Percentiles rank a stretch among this genome's conserved stretches.
These are phyloP conservation scores for Hura crepitans DNA, from an alignment of 441 rosid species.

Conservation along the genomic window DNA sequence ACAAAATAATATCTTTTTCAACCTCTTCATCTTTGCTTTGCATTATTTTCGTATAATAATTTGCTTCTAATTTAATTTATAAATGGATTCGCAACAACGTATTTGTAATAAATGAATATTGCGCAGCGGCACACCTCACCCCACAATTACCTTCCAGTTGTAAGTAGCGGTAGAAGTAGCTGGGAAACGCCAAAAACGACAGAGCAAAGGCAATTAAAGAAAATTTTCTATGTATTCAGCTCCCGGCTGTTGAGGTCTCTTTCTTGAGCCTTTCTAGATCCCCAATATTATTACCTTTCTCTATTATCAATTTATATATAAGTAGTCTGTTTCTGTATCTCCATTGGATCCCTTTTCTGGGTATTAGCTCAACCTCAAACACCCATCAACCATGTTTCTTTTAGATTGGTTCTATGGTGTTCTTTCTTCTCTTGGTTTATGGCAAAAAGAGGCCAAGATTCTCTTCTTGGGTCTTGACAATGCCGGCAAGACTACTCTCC, in stretches of 20 bases:
- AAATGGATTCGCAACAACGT: too few relatives aligned
- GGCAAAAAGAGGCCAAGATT: conserved; percentile 94
- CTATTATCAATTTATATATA: background rate
- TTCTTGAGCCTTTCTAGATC: conserved; percentile 16
- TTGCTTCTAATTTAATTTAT: too few relatives aligned
- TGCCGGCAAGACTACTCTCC: conserved; percentile 88
- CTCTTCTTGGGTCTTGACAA: conserved; percentile 82
- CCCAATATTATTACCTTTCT: background rate
- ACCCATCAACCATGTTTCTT: conserved; percentile 50
- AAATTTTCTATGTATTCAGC: background rate
- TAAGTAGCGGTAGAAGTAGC: background rate
- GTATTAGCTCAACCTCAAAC: background rate
- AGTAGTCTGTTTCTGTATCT: background rate
- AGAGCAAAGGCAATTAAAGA: background rate
- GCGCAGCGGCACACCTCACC: background rate
- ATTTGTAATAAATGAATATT: too few relatives aligned
- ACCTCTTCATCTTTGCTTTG: too few relatives aligned
- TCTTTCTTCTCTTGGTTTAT: conserved; percentile 71
- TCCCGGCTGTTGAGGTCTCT: background rate
- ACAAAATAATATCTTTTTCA: too few relatives aligned
- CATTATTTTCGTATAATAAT: too few relatives aligned
- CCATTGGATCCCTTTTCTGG: conserved; percentile 10
- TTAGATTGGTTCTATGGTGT: conserved; percentile 86
- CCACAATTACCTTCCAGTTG: background rate
- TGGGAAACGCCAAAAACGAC: conserved; percentile 13